Base-by-base conservation (phyloP, 257 asterid species). In the Rhazya stricta region DNA sequence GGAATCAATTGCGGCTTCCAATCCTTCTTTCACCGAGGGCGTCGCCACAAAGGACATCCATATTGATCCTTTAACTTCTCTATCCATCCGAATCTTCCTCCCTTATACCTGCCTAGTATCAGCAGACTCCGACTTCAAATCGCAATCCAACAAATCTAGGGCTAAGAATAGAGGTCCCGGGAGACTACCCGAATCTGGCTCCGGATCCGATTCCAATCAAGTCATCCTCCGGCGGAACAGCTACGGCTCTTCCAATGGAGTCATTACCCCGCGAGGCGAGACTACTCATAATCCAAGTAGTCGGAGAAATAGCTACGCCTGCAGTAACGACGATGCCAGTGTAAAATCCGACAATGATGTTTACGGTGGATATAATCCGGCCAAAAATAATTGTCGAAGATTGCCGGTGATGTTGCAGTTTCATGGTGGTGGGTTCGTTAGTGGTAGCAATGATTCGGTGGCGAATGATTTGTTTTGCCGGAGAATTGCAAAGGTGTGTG, bases 41-140 rank as follows among this genome's bases (percentile, higher is more conserved):
- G 99, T 94, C 48, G 97, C 97, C 69, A 90, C 99, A 27, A 94
- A 94, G 73, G 97, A 94, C 45, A 83, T 92, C 30, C 97, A 94
- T 73, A 89, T 94, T 50, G 99, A 92, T 82, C 96, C 96, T 18
- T 51, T 88, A 45, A 92, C 96, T 7, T 88, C 92, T 66, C 88
- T 92, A 46, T 87, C 97, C 16, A 63, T 94, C 42, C 93, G 99
- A 34, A 85, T 94, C 18, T 94, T 94, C 65, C 91, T 94, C 19
- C 99, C 99, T 1, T 97, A 94, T 25, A 84, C 95, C 13, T 90
- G 92, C 79, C 90, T 89, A 27, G 79, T 74, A 57, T 79, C 65
- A 4, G 85, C 88, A 9, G 91, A 87, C 23, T 19, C 84, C 21
- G 75, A 66, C 73, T 72, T 4, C 42, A 77, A 65, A 34, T 43